Base-by-base conservation (phyloP, 2,329 filamentous ascomycete species). In the Colletotrichum nymphaeae region DNA sequence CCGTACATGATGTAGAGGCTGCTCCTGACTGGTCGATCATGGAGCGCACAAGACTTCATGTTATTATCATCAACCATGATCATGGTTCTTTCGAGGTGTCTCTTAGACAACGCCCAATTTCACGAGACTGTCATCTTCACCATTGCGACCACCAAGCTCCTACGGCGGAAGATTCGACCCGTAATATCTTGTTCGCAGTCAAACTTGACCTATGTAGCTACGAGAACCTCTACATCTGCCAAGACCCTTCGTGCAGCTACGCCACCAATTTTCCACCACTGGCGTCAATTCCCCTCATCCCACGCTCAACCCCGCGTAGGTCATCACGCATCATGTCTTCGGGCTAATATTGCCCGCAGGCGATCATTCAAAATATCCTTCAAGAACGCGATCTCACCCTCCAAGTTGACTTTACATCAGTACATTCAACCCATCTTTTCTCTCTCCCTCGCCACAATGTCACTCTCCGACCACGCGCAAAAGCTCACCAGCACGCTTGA, bases 401-500 rank as follows among this genome's bases (percentile, higher is more conserved):
- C 37, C 6, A 26, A 8, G 19, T 2, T 14, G 37, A 3, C 19
- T 6, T 37, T 24, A n/a, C 9, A 16, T 42, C 49, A 56, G 19
- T 11, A 7, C 32, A 4, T 7, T 9, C 14, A 5, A 1, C 37
- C 8, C n/a, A 6, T 26, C 63, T 16, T 26, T 7, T 26, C 22
- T 1, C 32, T 9, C 28, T 26, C 1, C 5, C 53, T 4, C 24
- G 4, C 14, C 1, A 42, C 14, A 9, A 74, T 74, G 72, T 30
- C 74, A 1, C 74, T 75, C 28, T 57, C 58, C 32, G 76, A 77
- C 24, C 76, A 80, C 74, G 59, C 74, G 19, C 52, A 55, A 46
- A 76, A 76, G 22, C 76, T 85, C 7, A 71, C 69, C 4, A 74
- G 32, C 66, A 83, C 83, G 24, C 79, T 86, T 12, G 76, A 78